A percentile compares a stretch with the other conserved stretches of the same genome.
phyloP scores from a whole-genome alignment of 495 filamentous ascomycete genomes.

The Neurospora terricola region DNA sequence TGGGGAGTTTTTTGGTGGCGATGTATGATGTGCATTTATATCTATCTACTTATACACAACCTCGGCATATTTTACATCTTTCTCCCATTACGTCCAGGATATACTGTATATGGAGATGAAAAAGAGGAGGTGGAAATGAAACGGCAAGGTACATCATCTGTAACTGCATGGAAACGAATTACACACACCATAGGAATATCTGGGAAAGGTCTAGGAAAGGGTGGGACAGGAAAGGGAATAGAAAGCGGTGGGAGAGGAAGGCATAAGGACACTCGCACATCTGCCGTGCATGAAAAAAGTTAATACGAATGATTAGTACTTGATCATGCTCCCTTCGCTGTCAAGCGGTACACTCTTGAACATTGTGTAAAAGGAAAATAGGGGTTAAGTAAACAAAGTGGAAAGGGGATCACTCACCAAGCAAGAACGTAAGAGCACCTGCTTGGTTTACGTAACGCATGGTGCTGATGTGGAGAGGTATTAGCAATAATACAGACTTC shows the following conservation, averaged over 20 bases:
- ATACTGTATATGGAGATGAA: background rate
- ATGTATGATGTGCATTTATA: background rate
- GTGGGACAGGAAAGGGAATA: background rate
- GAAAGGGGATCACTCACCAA: background rate
- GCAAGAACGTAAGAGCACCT: background rate
- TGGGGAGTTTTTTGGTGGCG: background rate
- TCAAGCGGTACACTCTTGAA: background rate
- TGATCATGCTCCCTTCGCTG: background rate
- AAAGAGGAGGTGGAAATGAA: background rate
- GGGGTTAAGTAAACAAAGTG: background rate
- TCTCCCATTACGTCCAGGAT: background rate
- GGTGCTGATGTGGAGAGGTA: background rate
- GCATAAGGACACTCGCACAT: background rate
- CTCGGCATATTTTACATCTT: background rate
- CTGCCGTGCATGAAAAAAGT: background rate
- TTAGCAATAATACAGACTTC: background rate
- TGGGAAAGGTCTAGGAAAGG: background rate
- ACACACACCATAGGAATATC: background rate
- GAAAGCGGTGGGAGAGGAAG: background rate
- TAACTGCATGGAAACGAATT: background rate
- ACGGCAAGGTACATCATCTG: background rate
- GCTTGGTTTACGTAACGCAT: background rate
- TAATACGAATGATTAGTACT: background rate
- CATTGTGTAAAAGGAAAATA: background rate
- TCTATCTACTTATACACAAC: background rate